phyloP scores from a whole-genome alignment of 164 flowering plant genomes.

The Vitis rotundifolia region DNA sequence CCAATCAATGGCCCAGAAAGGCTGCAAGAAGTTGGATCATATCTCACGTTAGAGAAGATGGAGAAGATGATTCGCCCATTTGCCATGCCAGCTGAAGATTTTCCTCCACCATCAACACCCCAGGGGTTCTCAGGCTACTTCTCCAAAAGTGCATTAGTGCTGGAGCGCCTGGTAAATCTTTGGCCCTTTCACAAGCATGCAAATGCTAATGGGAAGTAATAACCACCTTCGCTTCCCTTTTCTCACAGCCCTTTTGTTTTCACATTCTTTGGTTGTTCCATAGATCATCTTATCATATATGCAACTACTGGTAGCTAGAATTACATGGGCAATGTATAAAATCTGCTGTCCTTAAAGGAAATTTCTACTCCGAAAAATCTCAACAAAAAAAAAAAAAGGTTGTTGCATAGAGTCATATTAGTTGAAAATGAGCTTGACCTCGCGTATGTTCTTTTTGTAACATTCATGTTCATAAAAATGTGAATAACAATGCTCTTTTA shows the following conservation, averaged over 20 bases:
- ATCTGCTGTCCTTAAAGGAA: too few species aligned
- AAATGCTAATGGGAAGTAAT: conserved; percentile 47
- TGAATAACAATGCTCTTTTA: too few species aligned
- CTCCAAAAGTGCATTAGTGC: conserved; percentile 80
- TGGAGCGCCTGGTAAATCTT: conserved; percentile 87
- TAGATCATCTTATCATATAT: neutral
- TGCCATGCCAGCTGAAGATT: conserved; percentile 99
- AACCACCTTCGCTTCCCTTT: neutral
- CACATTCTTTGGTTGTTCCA: neutral
- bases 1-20: conserved; percentile 99
- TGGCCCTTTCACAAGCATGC: conserved; percentile 93
- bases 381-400: too few species aligned
- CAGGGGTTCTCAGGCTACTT: conserved; percentile 96
- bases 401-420: too few species aligned
- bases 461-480: too few species aligned
- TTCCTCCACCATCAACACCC: conserved; percentile 85
- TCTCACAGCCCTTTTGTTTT: neutral
- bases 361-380: too few species aligned
- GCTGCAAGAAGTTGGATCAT: conserved; percentile 90
- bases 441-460: too few species aligned
- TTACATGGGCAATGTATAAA: neutral
- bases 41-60: conserved; percentile 80
- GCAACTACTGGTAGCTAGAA: neutral
- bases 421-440: too few species aligned
- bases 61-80: conserved; percentile 87